Evolutionary conservation across 2,329 filamentous ascomycete genomes (phyloP), one percentile per base, ranked within the genome.

Genomic region (Colletotrichum sp.): DNA sequence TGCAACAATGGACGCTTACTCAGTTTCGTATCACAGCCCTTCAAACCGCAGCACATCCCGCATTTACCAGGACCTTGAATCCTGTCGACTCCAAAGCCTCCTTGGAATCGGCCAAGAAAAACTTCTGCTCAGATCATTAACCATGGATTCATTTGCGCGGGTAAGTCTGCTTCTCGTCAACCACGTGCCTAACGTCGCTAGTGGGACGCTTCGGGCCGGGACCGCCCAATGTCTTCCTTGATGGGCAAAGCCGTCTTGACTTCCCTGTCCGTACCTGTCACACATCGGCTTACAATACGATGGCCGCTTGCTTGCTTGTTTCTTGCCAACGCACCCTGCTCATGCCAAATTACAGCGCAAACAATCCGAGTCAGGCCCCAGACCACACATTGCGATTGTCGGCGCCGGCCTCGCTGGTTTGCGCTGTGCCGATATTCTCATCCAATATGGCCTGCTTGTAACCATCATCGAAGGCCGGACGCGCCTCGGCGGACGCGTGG

Each of bases 391-490:
- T 55, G 92, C 90, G 36, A 86, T 96, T n/a, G 85, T 96, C 52
- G 94, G 94, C 21, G 93, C 93, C 52, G 94, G 94, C 7, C 87
- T 95, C 30, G 89, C 93, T 8, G 94, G 94, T 0, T 86, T 96
- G n/a, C 89, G 93, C 77, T 94, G 93, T 81, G 93, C 93, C 69
- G 92, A 95, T 78, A 83, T 95, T 3, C 85, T 96, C 0, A 84
- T 94, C 4, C 88, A 90, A 71, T 87, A 91, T 81, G 93, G 93
- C 18, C 92, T 93, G 80, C 86, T 89, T 52, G 93, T 95, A 15
- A 94, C 93, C 0, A 87, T 95, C 15, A 85, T 95, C 21, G 94
- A 96, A 82, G 94, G 90, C 10, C 88, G 94, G 18, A 84, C 93
- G 80, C 89, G 94, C 8, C 81, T 95, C 52, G 94, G 94, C 13